Evolutionary conservation across 306 rosid species (phyloP).

Genomic region (Vigna mungo): DNA sequence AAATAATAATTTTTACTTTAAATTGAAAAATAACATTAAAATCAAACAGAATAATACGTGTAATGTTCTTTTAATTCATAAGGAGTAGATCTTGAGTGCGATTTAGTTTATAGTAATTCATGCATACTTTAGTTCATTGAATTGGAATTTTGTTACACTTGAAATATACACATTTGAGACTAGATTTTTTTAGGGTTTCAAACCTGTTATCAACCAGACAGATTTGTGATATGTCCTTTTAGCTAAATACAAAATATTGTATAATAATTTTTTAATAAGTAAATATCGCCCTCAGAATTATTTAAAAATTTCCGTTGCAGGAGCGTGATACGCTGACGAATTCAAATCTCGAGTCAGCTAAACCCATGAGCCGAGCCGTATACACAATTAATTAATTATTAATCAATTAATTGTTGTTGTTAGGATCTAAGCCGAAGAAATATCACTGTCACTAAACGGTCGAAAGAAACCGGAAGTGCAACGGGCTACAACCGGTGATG

Average conservation of each 20-base stretch:
- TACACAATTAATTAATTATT: background rate
- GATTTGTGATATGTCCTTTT: background rate
- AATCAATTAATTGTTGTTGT: background rate
- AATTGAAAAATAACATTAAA: no score
- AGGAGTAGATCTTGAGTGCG: no score
- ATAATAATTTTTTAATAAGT: background rate
- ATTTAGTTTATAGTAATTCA: no score
- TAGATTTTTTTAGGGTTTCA: no score
- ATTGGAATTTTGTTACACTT: no score
- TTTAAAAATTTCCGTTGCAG: background rate
- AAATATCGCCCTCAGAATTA: background rate
- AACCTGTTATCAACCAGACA: background rate
- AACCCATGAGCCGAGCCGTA: slow-evolving; percentile 11
- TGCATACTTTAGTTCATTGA: no score
- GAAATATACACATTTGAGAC: no score
- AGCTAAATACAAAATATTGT: background rate
- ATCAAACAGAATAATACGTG: no score
- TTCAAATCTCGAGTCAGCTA: slow-evolving; percentile 42
- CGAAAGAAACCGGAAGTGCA: slow-evolving; percentile 49
- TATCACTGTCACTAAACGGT: slow-evolving; percentile 49
- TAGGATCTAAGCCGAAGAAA: background rate
- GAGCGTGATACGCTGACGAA: slow-evolving; percentile 52
- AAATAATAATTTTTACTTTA: no score
- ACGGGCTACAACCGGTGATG: slow-evolving; percentile 50
- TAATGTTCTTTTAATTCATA: no score